These are phyloP conservation scores for Sarocladium strictum DNA, from an alignment of 2,329 filamentous ascomycete genomes.

Conservation along the genomic window DNA sequence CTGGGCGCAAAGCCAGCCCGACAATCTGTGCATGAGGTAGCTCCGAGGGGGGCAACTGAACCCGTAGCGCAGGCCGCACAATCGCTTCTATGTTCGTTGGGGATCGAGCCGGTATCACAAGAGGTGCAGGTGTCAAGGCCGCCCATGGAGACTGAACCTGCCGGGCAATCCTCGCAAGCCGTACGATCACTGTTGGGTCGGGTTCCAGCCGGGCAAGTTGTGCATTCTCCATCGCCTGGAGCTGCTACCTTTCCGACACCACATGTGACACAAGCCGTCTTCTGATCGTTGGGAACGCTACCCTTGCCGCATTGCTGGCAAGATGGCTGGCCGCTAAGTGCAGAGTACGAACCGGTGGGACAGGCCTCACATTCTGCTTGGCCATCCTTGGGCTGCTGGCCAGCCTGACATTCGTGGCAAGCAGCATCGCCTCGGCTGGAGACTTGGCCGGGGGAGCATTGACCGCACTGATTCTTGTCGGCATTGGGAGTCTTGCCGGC, in stretches of 20 bases:
- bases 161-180: not conserved
- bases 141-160: not conserved
- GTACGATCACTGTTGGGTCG: not conserved
- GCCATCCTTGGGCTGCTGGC: not conserved
- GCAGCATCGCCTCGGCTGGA: not conserved
- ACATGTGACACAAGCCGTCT: not conserved
- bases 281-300: not conserved
- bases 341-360: not conserved
- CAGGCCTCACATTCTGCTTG: not conserved
- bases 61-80: not conserved
- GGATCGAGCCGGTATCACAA: not conserved
- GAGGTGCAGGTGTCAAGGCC: not conserved
- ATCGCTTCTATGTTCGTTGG: not conserved
- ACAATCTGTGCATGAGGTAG: not conserved
- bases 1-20: not conserved
- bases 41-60: not conserved
- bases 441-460: not conserved
- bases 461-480: not conserved
- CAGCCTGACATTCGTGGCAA: not conserved
- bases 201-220: not conserved
- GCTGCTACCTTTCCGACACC: not conserved
- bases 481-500: not conserved
- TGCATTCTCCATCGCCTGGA: not conserved
- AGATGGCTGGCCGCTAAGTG: not conserved
- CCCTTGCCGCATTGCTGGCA: not conserved